Base-by-base conservation (phyloP, 2,329 filamentous ascomycete species). In the Tolypocladium pustulatum region DNA sequence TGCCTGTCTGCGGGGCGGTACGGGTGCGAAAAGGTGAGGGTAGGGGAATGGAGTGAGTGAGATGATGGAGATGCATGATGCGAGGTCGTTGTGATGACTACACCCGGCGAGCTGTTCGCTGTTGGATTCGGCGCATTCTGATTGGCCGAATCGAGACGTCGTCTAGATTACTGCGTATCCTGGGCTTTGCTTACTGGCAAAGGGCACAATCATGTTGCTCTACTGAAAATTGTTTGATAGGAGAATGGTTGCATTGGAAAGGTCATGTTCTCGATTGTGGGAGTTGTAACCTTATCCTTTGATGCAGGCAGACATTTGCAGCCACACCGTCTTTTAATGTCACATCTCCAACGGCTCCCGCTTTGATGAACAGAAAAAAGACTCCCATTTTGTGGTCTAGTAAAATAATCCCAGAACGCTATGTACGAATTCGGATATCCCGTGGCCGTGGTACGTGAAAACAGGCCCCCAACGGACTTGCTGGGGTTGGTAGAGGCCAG, bases 381-480 rank as follows among this genome's bases (percentile, higher is more conserved):
- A 51, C 40, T 53, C 30, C 55, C 22, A 38, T 51, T 49, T 46
- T 54, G n/a, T 55, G 20, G 43, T 51, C 41, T 54, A 52, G 13
- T 17, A 41, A 52, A 57, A 54, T 27, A 40, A 59, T 59, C 55
- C 58, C 55, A 49, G 41, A 59, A 57, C 58, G 58, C 58, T 52
- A 57, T 34, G 51, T 55, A 54, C 30, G 22, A 59, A 38, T 17
- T 55, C 38, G 51, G 34, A 36, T 25, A 46, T 54, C 57, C 51
- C 22, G n/a, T 52, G 56, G 52, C 36, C 38, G 27, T 40, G 53
- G 57, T 46, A 56, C 41, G 54, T 41, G 54, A 56, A 56, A 41
- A 27, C 20, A 52, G 27, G 20, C 6, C 27, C 46, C 46, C 46
- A 10, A 12, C 22, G 43, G 43, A 30, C 43, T 49, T 4, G 4